Conservation (phyloP, 139 green algal species). For the Deuterostichococcus epilithicus region DNA sequence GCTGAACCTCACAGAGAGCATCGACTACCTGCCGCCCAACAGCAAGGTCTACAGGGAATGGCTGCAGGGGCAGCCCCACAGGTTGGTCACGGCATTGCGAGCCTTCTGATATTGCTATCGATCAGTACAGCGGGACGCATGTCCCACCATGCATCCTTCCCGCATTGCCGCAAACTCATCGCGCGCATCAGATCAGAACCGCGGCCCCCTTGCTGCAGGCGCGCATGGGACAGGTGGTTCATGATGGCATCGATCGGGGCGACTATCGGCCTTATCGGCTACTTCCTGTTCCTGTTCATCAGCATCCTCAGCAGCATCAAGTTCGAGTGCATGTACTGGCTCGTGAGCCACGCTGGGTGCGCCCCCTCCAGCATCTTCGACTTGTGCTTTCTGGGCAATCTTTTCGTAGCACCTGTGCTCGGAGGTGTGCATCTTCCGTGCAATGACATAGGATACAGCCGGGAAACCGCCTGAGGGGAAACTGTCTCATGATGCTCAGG, state of each 20-base stretch:
- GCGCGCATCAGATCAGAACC: neutral
- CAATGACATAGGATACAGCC: too few relatives aligned
- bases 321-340: constrained; percentile 47
- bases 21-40: constrained; percentile 87
- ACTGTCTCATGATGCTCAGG: too few relatives aligned
- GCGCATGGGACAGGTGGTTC: constrained; percentile 77
- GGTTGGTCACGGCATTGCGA: constrained; percentile 31
- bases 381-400: neutral
- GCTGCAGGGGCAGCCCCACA: constrained; percentile 57
- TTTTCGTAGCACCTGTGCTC: neutral
- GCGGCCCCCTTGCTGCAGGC: constrained; percentile 25
- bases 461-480: neutral
- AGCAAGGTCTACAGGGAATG: constrained; percentile 72
- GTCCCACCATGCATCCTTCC: neutral
- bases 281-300: constrained; percentile 70
- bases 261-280: constrained; percentile 63
- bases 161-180: neutral
- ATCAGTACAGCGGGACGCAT: neutral
- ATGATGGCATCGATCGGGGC: constrained; percentile 84
- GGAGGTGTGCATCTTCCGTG: neutral
- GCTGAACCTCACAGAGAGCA: constrained; percentile 67
- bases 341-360: constrained; percentile 28
- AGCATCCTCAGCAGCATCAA: constrained; percentile 55
- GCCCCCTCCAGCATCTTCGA: too few relatives aligned
- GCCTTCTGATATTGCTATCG: neutral